These are phyloP conservation scores for Xylaria sp. DNA, from an alignment of 495 filamentous ascomycete genomes.

Conservation along the genomic window DNA sequence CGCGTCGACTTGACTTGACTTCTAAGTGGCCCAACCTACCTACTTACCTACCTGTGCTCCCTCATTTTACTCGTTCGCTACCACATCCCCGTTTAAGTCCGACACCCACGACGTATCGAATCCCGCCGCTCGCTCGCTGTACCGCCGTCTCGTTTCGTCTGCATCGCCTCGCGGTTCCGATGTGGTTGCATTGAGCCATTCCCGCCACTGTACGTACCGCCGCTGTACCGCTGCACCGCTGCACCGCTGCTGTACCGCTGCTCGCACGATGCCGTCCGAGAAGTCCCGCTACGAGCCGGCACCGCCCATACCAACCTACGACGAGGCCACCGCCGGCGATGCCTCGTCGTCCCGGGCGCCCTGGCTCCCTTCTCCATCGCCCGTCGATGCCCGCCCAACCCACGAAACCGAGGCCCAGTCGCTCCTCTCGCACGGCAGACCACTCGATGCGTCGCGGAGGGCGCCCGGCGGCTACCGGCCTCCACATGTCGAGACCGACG, in stretches of 20 bases:
- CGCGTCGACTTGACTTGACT: slow-evolving; percentile 7
- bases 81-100: neutral
- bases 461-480: slow-evolving; percentile 66
- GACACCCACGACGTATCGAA: neutral
- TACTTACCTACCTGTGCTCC: neutral
- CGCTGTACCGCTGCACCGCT: neutral
- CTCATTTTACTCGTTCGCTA: slow-evolving; percentile 6
- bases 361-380: slow-evolving; percentile 43
- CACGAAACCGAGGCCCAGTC: slow-evolving; percentile 62
- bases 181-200: slow-evolving; percentile 3
- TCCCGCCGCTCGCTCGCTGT: neutral
- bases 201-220: no score
- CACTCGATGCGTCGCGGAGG: slow-evolving; percentile 45
- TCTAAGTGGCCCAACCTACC: no score
- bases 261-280: slow-evolving; percentile 48
- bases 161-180: slow-evolving; percentile 15
- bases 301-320: slow-evolving; percentile 89
- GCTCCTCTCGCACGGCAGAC: slow-evolving; percentile 57
- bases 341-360: slow-evolving; percentile 42
- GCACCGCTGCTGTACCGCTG: neutral
- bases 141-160: neutral
- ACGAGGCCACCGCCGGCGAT: slow-evolving; percentile 75
- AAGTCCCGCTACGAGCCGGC: slow-evolving; percentile 65
- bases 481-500: slow-evolving; percentile 74
- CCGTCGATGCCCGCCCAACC: slow-evolving; percentile 43